phyloP scores from a whole-genome alignment of 768 basidiomycete genomes.

The Botryobasidium botryosum region DNA sequence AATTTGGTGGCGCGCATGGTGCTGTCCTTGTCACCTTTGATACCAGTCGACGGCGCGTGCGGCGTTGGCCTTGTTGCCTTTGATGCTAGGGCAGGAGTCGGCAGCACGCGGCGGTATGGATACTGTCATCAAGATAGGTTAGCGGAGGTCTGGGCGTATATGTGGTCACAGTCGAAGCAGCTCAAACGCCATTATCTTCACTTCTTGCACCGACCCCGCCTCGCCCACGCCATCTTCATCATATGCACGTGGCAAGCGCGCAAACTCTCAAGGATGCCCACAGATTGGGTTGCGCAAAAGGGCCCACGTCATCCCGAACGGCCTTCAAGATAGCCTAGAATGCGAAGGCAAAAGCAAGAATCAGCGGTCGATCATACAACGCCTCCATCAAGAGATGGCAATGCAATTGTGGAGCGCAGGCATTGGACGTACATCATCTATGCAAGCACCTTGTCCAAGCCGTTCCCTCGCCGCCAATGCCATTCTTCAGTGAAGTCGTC shows the following conservation, averaged over 20 bases:
- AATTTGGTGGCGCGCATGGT: too few species aligned
- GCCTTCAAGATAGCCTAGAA: background rate
- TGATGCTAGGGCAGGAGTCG: too few species aligned
- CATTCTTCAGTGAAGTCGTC: background rate
- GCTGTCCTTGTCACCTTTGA: too few species aligned
- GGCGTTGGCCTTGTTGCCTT: too few species aligned
- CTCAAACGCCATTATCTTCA: conserved; percentile 21
- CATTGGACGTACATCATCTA: background rate
- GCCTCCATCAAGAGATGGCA: background rate
- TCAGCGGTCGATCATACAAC: background rate
- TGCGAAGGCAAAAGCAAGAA: background rate
- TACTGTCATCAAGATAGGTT: conserved; percentile 19
- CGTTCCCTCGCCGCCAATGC: background rate
- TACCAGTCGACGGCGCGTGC: too few species aligned
- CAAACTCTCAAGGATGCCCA: background rate
- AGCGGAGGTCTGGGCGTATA: conserved; percentile 22
- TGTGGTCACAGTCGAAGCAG: conserved; percentile 21
- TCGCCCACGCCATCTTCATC: conserved; percentile 21
- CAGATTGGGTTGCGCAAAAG: background rate
- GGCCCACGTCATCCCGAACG: background rate
- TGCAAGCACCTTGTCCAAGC: conserved; percentile 5
- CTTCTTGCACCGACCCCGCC: conserved; percentile 15
- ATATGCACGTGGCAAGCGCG: conserved; percentile 14
- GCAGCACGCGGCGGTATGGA: too few species aligned
- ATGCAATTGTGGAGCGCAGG: conserved; percentile 5